Evolutionary conservation across 2,329 filamentous ascomycete genomes (phyloP).

Genomic region (Huntiella decipiens): DNA sequence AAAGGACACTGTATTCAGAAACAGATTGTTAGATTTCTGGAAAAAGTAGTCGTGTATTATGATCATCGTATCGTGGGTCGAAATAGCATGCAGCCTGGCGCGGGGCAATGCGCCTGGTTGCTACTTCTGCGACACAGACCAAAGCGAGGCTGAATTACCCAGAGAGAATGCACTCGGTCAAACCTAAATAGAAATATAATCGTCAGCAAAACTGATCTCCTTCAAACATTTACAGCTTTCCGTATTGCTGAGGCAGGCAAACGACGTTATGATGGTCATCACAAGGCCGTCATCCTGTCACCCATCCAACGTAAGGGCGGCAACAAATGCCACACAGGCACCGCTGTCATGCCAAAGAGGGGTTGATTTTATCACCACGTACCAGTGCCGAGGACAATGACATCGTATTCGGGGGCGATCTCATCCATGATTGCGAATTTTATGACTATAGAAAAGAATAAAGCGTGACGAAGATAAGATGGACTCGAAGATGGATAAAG

Average conservation of each 20-base stretch:
- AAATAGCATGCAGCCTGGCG: not conserved
- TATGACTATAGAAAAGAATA: slow-evolving; percentile 14
- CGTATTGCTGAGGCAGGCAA: not conserved
- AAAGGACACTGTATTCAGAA: slow-evolving; percentile 52
- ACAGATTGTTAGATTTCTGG: not conserved
- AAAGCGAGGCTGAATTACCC: slow-evolving; percentile 41
- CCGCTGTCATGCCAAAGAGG: not conserved
- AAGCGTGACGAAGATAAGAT: slow-evolving; percentile 16
- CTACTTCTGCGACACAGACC: not conserved
- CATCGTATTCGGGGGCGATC: slow-evolving; percentile 96
- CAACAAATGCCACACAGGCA: not conserved
- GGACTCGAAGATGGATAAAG: slow-evolving; percentile 6
- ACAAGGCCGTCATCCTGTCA: not conserved
- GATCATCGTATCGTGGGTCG: too few species aligned
- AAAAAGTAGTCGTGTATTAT: not conserved
- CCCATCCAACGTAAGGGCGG: not conserved
- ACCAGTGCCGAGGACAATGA: slow-evolving; percentile 97
- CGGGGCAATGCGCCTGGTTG: not conserved
- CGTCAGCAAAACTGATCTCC: slow-evolving; percentile 13
- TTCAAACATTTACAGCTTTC: too few species aligned
- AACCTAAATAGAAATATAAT: slow-evolving; percentile 34
- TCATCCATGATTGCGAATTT: slow-evolving; percentile 58
- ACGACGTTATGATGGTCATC: not conserved
- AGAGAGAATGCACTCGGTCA: slow-evolving; percentile 98
- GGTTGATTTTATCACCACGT: slow-evolving; percentile 20